Conservation (phyloP, 768 basidiomycete genomes). For the Dioszegia aurantiaca region DNA sequence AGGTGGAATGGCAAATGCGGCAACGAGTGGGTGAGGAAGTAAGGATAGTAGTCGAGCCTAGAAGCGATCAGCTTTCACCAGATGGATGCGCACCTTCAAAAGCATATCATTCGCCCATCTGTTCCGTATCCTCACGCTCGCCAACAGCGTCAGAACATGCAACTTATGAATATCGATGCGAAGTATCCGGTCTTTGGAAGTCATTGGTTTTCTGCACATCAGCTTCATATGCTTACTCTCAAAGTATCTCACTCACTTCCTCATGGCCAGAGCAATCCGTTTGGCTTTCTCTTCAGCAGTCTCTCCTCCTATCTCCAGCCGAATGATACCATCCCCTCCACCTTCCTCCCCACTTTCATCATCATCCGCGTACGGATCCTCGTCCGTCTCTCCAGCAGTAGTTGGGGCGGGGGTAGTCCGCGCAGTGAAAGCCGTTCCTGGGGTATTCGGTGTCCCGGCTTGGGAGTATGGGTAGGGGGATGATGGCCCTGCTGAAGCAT, state of each 20-base stretch:
- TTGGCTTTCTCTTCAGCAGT: slow-evolving; percentile 43
- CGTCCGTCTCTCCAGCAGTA: slow-evolving; percentile 21
- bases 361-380: slow-evolving; percentile 32
- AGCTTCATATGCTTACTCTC: not conserved
- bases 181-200: slow-evolving; percentile 62
- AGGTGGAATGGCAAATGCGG: slow-evolving; percentile 73
- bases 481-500: slow-evolving; percentile 29
- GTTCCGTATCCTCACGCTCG: slow-evolving; percentile 73
- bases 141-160: slow-evolving; percentile 77
- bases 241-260: slow-evolving; percentile 33
- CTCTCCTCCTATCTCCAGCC: slow-evolving; percentile 43
- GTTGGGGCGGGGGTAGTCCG: slow-evolving; percentile 14
- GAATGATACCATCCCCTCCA: slow-evolving; percentile 31
- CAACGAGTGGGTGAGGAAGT: slow-evolving; percentile 75
- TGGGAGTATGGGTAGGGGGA: slow-evolving; percentile 26
- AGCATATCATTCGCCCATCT: slow-evolving; percentile 76
- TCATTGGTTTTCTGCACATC: slow-evolving; percentile 46
- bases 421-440: slow-evolving; percentile 14
- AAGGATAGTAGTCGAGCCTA: slow-evolving; percentile 86
- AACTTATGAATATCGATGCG: slow-evolving; percentile 83
- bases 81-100: slow-evolving; percentile 64
- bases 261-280: slow-evolving; percentile 33
- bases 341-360: slow-evolving; percentile 26
- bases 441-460: slow-evolving; percentile 25
- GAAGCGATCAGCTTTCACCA: not conserved